Evolutionary conservation across 148 eudicot genomes (phyloP), one percentile per base, ranked within the genome.

Genomic region (Pouteria glomerata): DNA sequence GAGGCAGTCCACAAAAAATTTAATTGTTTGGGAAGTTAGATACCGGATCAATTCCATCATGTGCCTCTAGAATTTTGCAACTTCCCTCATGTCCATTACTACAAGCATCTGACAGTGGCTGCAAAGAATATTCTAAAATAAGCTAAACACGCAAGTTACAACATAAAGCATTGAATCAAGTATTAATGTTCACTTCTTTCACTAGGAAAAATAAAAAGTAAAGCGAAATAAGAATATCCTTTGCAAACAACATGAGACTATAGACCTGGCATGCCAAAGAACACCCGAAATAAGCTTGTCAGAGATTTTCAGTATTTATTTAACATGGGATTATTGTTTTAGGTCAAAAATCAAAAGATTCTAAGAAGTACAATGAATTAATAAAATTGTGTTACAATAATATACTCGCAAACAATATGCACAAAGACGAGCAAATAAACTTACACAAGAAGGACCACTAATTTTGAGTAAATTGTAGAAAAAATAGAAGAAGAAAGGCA

Each of bases 21-120:
- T 15, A 45, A 56, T n/a, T 56, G 65, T 50, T 59, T 2, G 31
- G 35, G n/a, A 35, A 72, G 59, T 48, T 58, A 47, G 8, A 44
- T 74, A 82, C 85, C 57, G 85, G 81, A 75, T 82, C 81, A 62
- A 18, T 55, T 62, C 85, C 85, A 68, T 79, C 81, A 63, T 82
- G 81, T 37, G 76, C 79, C 73, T 71, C 73, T 50, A 82, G 68
- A 57, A 82, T 78, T 56, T 68, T 66, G 81, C 81, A 82, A n/a
- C 78, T 75, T 0, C 71, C 85, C 66, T 52, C 66, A 31, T 82
- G 85, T 30, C 76, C 76, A 57, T 61, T n/a, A 51, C 77, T 72
- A 35, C 76, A 74, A 56, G 85, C 85, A 71, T 82, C 85, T 27
- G 85, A 82, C 18, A 82, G 81, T 72, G 85, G 79, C 85, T 82